Conservation (phyloP, 495 filamentous ascomycete genomes). For the Aspergillus funiculosus region DNA sequence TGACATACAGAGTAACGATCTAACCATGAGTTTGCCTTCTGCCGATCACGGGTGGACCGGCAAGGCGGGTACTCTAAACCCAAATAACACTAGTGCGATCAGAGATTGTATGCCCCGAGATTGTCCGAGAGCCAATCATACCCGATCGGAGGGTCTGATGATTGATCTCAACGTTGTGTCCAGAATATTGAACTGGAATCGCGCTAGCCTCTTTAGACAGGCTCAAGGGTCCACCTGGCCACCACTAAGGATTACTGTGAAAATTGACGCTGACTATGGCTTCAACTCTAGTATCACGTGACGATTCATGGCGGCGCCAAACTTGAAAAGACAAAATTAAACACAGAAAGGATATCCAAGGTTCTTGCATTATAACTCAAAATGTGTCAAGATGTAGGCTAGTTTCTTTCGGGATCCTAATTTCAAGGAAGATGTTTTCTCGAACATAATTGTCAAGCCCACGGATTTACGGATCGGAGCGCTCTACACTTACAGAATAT, state of each 20-base stretch:
- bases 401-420: too few species aligned
- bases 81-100: conserved; percentile 7
- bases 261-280: too few species aligned
- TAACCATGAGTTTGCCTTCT: conserved; percentile 1
- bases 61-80: conserved; percentile 28
- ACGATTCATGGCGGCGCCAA: too few species aligned
- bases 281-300: too few species aligned
- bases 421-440: too few species aligned
- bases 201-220: conserved; percentile 8
- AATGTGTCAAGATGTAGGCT: too few species aligned
- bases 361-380: too few species aligned
- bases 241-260: too few species aligned
- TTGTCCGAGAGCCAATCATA: conserved; percentile 32
- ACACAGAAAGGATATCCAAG: not conserved
- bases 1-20: not conserved
- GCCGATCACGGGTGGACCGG: conserved; percentile 25
- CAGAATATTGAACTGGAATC: conserved; percentile 5
- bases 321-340: not conserved
- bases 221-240: conserved; percentile 10
- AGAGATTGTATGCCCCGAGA: conserved; percentile 29
- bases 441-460: too few species aligned
- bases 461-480: too few species aligned
- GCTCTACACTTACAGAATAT: too few species aligned
- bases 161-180: conserved; percentile 13
- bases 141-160: not conserved